Evolutionary conservation across 148 eudicot species (phyloP), one percentile per base, ranked within the genome.

Genomic region (Salicornia ramosissima): DNA sequence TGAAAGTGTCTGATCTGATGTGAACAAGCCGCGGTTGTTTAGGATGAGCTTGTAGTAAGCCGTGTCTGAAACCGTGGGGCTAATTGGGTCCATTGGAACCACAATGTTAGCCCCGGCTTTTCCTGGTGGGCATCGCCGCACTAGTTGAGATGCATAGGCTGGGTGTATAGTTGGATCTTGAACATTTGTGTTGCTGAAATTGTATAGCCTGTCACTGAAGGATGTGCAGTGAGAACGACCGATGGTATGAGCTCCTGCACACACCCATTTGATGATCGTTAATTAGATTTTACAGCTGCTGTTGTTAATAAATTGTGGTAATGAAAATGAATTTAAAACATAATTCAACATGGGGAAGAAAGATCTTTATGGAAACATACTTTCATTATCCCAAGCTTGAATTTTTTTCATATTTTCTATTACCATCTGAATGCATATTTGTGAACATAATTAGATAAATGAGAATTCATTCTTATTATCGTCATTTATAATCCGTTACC

Each of bases 161-260:
- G 85, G n/a, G 33, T 88, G 77, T 34, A 92, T 57, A 12, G 71
- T 81, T 10, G 96, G 94, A 70, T 90, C 98, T 40, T 79, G 85
- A 7, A 42, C 34, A 9, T 71, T 40, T 29, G 78, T 75, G 16
- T 87, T 0, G 67, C 40, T 85, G 86, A 79, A 92, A 57, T 55
- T 78, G 72, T 82, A 88, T 8, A 92, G 77, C 65, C 98, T 81
- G 68, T 69, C 63, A 33, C 66, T 77, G 72, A 92, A 75, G 43
- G 88, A 81, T 7, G 88, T 70, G 81, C 97, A 92, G 72, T 92
- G 96, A 39, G 97, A 69, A 6, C 92, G 80, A 9, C 96, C 97
- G 30, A 89, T 81, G 54, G 96, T 89, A 74, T 92, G 97, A 33
- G 93, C 91, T 54, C 97, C 97, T 92, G 82, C 51, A 30, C n/a